A percentile compares a stretch with the other conserved stretches of the same genome.
phyloP scores from a whole-genome alignment of 768 basidiomycete genomes.

The Pleurotus eryngii region DNA sequence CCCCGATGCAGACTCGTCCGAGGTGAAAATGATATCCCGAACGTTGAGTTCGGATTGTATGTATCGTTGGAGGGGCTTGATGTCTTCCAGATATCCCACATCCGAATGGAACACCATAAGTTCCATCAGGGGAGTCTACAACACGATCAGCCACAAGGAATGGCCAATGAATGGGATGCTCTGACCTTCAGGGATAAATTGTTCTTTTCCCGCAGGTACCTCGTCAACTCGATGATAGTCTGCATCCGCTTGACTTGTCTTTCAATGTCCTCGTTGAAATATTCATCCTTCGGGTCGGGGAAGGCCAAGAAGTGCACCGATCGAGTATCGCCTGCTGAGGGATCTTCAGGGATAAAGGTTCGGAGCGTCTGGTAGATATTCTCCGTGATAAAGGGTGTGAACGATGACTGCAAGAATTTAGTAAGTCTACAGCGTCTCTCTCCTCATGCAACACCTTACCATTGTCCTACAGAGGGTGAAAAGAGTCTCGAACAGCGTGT shows the following conservation, averaged over 20 bases:
- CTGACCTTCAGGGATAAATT: slow-evolving; percentile 85
- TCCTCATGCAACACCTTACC: slow-evolving; percentile 43
- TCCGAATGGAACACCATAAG: slow-evolving; percentile 92
- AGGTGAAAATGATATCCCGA: slow-evolving; percentile 84
- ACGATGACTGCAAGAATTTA: slow-evolving; percentile 69
- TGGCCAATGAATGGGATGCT: slow-evolving; percentile 5
- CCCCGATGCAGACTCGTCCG: slow-evolving; percentile 81
- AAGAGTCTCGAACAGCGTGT: slow-evolving; percentile 93
- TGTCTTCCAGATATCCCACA: slow-evolving; percentile 78
- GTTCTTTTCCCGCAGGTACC: slow-evolving; percentile 84
- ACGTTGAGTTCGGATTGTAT: slow-evolving; percentile 95
- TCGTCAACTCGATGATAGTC: slow-evolving; percentile 87
- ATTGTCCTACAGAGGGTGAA: slow-evolving; percentile 94
- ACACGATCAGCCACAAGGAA: slow-evolving; percentile 1
- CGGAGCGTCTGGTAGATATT: slow-evolving; percentile 91
- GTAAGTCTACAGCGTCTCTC: slow-evolving; percentile 5
- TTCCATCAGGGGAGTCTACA: slow-evolving; percentile 87
- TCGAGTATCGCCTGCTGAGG: slow-evolving; percentile 70
- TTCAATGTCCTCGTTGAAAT: slow-evolving; percentile 92
- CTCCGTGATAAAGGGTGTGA: slow-evolving; percentile 97
- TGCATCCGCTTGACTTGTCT: slow-evolving; percentile 95
- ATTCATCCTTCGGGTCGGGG: slow-evolving; percentile 91
- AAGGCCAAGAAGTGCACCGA: slow-evolving; percentile 95
- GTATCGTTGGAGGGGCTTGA: slow-evolving; percentile 80
- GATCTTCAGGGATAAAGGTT: slow-evolving; percentile 78